phyloP scores from a whole-genome alignment of 768 basidiomycete species.

The Tulasnella sp. region DNA sequence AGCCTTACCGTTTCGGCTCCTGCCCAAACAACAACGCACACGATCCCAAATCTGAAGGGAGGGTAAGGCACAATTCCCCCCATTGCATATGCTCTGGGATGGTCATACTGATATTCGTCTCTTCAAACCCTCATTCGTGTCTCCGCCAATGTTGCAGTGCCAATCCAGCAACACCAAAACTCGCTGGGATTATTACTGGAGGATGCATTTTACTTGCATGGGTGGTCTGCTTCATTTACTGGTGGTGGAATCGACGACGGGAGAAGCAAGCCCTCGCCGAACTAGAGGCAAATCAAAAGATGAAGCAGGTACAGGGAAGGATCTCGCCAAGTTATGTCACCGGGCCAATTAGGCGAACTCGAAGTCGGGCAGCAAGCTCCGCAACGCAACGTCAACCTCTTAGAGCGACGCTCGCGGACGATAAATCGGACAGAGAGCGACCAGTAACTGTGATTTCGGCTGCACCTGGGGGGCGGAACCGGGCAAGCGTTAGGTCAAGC shows the following conservation, averaged over 20 bases:
- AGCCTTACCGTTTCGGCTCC: constrained; percentile 12
- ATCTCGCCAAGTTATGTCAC: not conserved
- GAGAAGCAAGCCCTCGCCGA: constrained; percentile 21
- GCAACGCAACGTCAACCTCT: not conserved
- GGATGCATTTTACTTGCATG: constrained; percentile 20
- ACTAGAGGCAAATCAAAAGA: constrained; percentile 12
- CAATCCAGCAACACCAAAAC: constrained; percentile 24
- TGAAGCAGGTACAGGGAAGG: not conserved
- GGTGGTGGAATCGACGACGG: constrained; percentile 17
- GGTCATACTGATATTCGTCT: constrained; percentile 1
- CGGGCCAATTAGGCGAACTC: not conserved
- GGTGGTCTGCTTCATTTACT: constrained; percentile 26
- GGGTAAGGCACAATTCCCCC: not conserved
- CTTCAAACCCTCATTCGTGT: not conserved
- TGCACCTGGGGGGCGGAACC: not conserved
- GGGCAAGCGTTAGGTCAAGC: not conserved
- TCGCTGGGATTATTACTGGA: constrained; percentile 24
- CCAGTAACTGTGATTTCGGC: not conserved
- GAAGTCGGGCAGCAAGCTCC: not conserved
- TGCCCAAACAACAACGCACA: constrained; percentile 14
- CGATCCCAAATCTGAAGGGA: constrained; percentile 25
- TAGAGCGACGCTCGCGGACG: not conserved
- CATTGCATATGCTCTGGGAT: not conserved
- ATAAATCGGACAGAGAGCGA: not conserved
- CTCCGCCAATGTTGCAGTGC: not conserved